Conservation (phyloP, 2,329 filamentous ascomycete species). For the Calonectria pteridis region DNA sequence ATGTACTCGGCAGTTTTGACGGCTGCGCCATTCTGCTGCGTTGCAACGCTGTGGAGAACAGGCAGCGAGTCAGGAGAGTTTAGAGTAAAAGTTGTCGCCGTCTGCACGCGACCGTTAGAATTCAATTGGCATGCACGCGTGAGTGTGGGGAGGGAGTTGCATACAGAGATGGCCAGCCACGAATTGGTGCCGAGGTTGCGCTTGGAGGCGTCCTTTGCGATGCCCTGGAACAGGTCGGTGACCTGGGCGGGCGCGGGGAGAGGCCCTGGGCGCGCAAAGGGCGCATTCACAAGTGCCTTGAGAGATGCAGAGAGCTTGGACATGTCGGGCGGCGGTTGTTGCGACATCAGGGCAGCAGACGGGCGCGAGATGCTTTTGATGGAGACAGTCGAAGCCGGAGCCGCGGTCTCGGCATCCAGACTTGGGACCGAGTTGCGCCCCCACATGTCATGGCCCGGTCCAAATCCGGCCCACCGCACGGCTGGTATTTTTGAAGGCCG, state of each 20-base stretch:
- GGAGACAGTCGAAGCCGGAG: background rate
- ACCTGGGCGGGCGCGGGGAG: conserved; percentile 74
- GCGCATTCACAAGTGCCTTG: conserved; percentile 80
- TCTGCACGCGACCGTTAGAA: conserved; percentile 57
- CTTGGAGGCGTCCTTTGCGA: conserved; percentile 72
- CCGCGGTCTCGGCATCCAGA: conserved; percentile 31
- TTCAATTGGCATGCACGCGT: background rate
- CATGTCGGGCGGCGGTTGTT: conserved; percentile 60
- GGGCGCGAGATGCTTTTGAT: conserved; percentile 22
- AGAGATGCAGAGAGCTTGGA: conserved; percentile 79
- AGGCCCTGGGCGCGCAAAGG: conserved; percentile 74
- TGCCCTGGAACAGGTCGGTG: conserved; percentile 71
- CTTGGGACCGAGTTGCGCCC: conserved; percentile 32
- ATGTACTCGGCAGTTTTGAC: conserved; percentile 76
- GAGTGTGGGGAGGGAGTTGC: conserved; percentile 26
- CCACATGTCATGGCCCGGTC: conserved; percentile 35
- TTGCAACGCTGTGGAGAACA: conserved; percentile 68
- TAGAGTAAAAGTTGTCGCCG: conserved; percentile 86
- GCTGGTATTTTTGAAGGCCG: conserved; percentile 33
- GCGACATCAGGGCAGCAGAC: conserved; percentile 31
- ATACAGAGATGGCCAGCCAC: conserved; percentile 76
- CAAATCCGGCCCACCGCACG: conserved; percentile 25
- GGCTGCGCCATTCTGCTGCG: conserved; percentile 37
- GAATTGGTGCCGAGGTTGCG: conserved; percentile 72
- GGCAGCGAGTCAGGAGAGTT: conserved; percentile 84